Evolutionary conservation across 202 grass and related monocot genomes (phyloP).

Genomic region (Bolboschoenoplectus hybrid): DNA sequence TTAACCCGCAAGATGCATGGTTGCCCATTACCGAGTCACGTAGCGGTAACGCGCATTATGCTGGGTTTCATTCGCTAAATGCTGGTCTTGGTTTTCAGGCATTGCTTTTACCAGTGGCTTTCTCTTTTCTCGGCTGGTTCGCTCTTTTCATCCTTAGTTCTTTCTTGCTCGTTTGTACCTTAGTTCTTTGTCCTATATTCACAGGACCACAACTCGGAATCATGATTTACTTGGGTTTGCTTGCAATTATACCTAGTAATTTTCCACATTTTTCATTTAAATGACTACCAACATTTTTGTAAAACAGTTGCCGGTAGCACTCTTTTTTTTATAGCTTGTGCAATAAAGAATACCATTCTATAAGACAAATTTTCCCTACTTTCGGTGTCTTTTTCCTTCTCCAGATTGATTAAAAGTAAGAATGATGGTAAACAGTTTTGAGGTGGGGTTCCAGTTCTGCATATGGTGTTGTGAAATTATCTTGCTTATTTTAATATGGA

Average conservation of each 20-base stretch:
- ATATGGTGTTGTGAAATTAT: background rate
- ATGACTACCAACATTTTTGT: background rate
- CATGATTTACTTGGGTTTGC: background rate
- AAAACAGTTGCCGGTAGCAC: background rate
- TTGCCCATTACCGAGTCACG: slow-evolving; percentile 95
- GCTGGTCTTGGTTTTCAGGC: slow-evolving; percentile 95
- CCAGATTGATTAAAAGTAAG: background rate
- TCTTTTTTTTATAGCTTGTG: background rate
- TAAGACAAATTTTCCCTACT: background rate
- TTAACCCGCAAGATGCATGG: slow-evolving; percentile 97
- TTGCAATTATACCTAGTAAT: background rate
- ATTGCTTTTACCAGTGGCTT: slow-evolving; percentile 88
- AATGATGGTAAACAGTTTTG: background rate
- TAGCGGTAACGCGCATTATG: slow-evolving; percentile 86
- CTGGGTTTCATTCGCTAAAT: slow-evolving; percentile 92
- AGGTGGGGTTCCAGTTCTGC: background rate
- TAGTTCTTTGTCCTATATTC: background rate
- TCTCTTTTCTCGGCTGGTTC: slow-evolving; percentile 81
- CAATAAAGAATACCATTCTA: background rate
- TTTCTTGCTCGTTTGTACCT: background rate
- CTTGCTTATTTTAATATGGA: background rate
- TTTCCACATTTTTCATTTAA: background rate
- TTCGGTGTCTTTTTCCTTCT: background rate
- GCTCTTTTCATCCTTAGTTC: background rate
- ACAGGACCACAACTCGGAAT: background rate